Evolutionary conservation across 176 grass and related monocot species (phyloP).

Genomic region (Bromus sterilis): DNA sequence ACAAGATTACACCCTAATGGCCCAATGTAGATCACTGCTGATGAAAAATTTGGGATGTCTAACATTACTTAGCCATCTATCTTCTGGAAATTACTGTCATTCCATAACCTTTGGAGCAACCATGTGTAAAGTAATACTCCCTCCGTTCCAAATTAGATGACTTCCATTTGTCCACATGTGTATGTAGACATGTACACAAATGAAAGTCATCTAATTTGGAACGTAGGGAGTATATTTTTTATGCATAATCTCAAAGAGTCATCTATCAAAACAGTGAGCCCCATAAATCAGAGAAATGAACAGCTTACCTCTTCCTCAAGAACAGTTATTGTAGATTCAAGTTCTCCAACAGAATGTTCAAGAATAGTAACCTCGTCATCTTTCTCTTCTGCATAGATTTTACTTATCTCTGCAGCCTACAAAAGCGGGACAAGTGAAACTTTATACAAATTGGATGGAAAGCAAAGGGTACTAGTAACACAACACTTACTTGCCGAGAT

Average conservation of each 20-base stretch:
- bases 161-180: too few relatives aligned
- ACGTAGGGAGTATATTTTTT: too few relatives aligned
- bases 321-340: constrained; percentile 80
- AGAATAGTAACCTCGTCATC: constrained; percentile 84
- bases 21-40: background rate
- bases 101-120: background rate
- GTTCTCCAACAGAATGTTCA: constrained; percentile 72
- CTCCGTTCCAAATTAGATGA: too few relatives aligned
- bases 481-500: constrained; percentile 64
- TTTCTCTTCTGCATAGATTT: constrained; percentile 72
- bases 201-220: too few relatives aligned
- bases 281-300: background rate
- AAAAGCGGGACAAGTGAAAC: constrained; percentile 24
- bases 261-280: background rate
- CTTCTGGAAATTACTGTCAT: background rate
- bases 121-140: background rate
- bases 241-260: background rate
- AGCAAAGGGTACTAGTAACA: background rate
- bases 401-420: constrained; percentile 66
- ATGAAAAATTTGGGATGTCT: background rate
- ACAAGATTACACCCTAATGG: constrained; percentile 5
- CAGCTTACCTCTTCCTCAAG: constrained; percentile 64
- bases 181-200: too few relatives aligned
- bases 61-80: background rate
- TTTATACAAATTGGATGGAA: constrained; percentile 6